Conservation (phyloP, 2,329 filamentous ascomycete species). For the Volutella citrinella region DNA sequence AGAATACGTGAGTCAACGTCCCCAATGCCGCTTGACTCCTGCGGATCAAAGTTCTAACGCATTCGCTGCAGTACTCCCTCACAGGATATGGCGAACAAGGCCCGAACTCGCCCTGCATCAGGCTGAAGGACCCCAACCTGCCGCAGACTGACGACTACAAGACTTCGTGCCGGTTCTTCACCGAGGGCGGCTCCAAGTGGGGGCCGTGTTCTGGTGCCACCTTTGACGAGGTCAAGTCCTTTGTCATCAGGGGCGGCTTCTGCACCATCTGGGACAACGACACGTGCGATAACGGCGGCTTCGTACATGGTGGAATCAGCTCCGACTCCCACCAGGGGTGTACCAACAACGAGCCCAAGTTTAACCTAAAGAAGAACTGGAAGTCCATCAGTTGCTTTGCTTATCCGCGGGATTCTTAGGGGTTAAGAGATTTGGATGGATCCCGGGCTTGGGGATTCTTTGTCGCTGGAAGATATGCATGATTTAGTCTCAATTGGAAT, state of each 20-base stretch:
- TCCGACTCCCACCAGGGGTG: background rate
- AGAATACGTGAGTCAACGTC: constrained; percentile 7
- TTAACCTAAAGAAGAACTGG: constrained; percentile 3
- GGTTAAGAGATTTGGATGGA: no score
- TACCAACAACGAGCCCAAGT: constrained; percentile 2
- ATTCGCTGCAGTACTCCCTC: constrained; percentile 3
- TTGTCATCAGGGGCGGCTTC: constrained; percentile 3
- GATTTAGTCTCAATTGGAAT: no score
- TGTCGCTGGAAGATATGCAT: no score
- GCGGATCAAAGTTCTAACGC: background rate
- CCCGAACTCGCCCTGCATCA: constrained; percentile 3
- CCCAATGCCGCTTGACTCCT: background rate
- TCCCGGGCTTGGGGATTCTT: no score
- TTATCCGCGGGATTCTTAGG: no score
- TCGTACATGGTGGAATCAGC: background rate
- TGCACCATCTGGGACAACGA: constrained; percentile 3
- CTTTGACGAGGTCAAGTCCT: constrained; percentile 4
- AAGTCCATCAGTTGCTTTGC: constrained; percentile 5
- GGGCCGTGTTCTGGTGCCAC: constrained; percentile 1
- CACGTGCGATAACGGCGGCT: constrained; percentile 1
- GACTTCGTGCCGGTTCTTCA: constrained; percentile 7
- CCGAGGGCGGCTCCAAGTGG: background rate
- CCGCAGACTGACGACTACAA: background rate
- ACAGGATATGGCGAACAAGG: constrained; percentile 4
- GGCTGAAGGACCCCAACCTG: constrained; percentile 3